Percentiles rank a stretch among this genome's conserved stretches.
phyloP scores from a whole-genome alignment of 495 filamentous ascomycete species.

The Sphaerosporella brunnea region DNA sequence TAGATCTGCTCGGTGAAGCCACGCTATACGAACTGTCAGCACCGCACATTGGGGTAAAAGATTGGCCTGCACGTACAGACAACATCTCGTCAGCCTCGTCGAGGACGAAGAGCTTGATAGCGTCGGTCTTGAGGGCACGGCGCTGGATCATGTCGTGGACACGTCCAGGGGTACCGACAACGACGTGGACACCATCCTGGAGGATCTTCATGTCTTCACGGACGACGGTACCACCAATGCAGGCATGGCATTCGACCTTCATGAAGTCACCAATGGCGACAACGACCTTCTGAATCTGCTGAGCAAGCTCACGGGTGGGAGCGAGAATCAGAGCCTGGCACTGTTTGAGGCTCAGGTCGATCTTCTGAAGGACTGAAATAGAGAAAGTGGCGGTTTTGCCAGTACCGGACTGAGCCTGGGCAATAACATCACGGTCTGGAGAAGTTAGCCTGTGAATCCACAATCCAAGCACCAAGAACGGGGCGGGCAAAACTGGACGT shows the following conservation, averaged over 20 bases:
- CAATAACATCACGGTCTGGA: slow-evolving; percentile 97
- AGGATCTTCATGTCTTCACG: slow-evolving; percentile 95
- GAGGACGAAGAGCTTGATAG: slow-evolving; percentile 98
- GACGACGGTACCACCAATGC: slow-evolving; percentile 94
- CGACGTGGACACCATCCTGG: slow-evolving; percentile 90
- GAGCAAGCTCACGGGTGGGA: slow-evolving; percentile 90
- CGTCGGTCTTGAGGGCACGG: slow-evolving; percentile 74
- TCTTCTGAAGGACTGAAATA: slow-evolving; percentile 90
- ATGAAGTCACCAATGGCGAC: slow-evolving; percentile 97
- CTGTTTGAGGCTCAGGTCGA: slow-evolving; percentile 66
- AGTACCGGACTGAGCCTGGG: slow-evolving; percentile 97
- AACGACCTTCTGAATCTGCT: slow-evolving; percentile 94
- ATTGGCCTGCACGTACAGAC: slow-evolving; percentile 17
- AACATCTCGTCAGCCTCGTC: slow-evolving; percentile 87
- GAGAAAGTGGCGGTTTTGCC: slow-evolving; percentile 99
- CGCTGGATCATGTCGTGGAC: slow-evolving; percentile 99
- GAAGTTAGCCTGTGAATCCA: slow-evolving; percentile 53
- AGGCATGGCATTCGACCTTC: slow-evolving; percentile 98
- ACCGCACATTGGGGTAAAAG: too few species aligned
- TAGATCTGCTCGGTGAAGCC: slow-evolving; percentile 99
- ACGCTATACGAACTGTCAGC: slow-evolving; percentile 44
- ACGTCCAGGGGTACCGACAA: slow-evolving; percentile 86
- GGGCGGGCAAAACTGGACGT: not conserved
- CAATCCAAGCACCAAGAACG: too few species aligned
- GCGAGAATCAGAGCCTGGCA: slow-evolving; percentile 89